These are phyloP conservation scores for Ganoderma leucocontextum DNA, from an alignment of 1,284 basidiomycete genomes.

Conservation along the genomic window DNA sequence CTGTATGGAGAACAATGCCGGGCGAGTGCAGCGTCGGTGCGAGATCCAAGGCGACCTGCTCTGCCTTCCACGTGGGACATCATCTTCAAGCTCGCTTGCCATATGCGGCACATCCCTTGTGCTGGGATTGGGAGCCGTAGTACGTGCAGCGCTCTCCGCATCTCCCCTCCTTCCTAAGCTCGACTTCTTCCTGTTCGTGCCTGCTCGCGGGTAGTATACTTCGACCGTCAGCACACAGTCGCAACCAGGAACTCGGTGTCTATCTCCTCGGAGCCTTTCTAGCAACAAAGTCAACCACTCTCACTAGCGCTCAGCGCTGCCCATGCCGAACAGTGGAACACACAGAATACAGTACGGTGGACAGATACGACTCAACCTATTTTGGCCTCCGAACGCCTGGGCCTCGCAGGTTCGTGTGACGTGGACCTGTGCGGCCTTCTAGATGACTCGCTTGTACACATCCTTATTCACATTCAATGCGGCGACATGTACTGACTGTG, in stretches of 20 bases:
- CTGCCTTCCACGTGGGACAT: constrained; percentile 30
- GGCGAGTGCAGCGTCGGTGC: constrained; percentile 21
- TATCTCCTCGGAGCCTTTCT: neutral
- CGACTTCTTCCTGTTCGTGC: constrained; percentile 20
- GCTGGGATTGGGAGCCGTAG: constrained; percentile 34
- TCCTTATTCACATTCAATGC: neutral
- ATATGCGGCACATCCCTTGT: constrained; percentile 40
- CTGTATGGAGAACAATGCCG: constrained; percentile 41
- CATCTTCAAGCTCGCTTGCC: constrained; percentile 41
- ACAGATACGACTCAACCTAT: constrained; percentile 9
- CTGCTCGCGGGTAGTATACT: constrained; percentile 15
- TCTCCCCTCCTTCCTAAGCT: constrained; percentile 19
- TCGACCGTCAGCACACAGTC: neutral
- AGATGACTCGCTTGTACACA: neutral
- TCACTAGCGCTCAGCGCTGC: constrained; percentile 6
- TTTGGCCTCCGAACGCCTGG: neutral
- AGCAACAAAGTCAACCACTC: neutral
- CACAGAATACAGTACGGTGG: constrained; percentile 21
- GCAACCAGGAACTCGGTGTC: constrained; percentile 8
- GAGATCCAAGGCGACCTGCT: constrained; percentile 24
- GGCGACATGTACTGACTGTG: neutral
- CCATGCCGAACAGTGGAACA: no score
- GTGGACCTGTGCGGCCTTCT: neutral
- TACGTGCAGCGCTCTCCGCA: constrained; percentile 6
- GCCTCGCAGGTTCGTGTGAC: constrained; percentile 7